phyloP scores from a whole-genome alignment of 495 filamentous ascomycete species.

The Tricharina praecox region DNA sequence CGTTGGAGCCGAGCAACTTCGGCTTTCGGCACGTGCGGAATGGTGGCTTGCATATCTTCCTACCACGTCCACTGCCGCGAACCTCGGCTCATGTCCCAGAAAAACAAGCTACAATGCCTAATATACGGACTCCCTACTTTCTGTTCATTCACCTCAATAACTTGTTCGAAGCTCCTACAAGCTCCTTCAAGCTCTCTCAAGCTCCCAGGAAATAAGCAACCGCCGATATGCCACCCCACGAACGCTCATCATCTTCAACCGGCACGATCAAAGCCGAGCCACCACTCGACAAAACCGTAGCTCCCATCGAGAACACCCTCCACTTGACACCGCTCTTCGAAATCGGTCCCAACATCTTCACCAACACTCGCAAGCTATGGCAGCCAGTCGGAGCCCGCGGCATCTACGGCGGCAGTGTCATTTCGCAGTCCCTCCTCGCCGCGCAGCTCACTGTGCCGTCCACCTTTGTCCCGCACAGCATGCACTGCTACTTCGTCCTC shows the following conservation, averaged over 20 bases:
- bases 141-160: too few relatives aligned
- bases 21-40: too few relatives aligned
- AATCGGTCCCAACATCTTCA: conserved; percentile 82
- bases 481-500: conserved; percentile 98
- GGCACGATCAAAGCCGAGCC: conserved; percentile 63
- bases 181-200: too few relatives aligned
- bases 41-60: too few relatives aligned
- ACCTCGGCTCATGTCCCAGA: too few relatives aligned
- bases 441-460: conserved; percentile 69
- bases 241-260: conserved; percentile 1
- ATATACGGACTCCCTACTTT: too few relatives aligned
- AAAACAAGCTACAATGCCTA: too few relatives aligned
- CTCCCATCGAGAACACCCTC: conserved; percentile 72
- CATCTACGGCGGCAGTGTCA: conserved; percentile 77
- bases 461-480: conserved; percentile 72
- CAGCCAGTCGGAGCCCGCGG: conserved; percentile 80
- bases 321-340: conserved; percentile 66
- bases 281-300: conserved; percentile 50
- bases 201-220: too few relatives aligned
- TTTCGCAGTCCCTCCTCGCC: conserved; percentile 78
- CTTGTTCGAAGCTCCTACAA: too few relatives aligned
- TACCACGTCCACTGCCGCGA: too few relatives aligned
- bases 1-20: too few relatives aligned
- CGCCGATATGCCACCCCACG: too few relatives aligned
- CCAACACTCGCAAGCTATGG: conserved; percentile 79